Conservation (phyloP, 371 early-diverging fungal species). For the Mucor lusitanicus region DNA sequence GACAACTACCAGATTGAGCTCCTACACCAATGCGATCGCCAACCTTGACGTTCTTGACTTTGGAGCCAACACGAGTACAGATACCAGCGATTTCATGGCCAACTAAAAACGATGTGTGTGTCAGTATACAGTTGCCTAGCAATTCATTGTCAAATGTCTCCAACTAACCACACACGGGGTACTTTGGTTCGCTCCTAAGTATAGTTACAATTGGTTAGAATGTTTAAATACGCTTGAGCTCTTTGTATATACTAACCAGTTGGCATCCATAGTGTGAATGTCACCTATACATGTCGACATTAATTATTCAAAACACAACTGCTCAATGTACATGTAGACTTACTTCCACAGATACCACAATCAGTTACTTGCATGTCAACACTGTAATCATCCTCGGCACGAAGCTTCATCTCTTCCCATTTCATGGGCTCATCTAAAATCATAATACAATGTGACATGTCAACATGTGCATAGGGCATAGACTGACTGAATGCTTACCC, state of each 20-base stretch:
- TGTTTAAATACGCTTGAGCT: too few species aligned
- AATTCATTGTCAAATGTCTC: neutral
- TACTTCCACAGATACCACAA: constrained; percentile 55
- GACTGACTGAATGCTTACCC: constrained; percentile 4
- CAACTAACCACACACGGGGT: constrained; percentile 43
- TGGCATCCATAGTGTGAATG: constrained; percentile 55
- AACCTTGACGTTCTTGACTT: constrained; percentile 54
- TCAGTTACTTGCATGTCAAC: constrained; percentile 55
- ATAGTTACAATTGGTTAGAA: too few species aligned
- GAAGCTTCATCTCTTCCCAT: constrained; percentile 26
- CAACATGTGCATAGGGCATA: neutral
- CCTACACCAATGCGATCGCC: constrained; percentile 79
- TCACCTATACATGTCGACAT: constrained; percentile 14
- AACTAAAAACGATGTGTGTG: neutral
- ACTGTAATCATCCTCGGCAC: constrained; percentile 47
- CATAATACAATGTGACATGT: neutral
- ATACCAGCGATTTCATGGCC: constrained; percentile 65
- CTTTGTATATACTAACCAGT: too few species aligned
- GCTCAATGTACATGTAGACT: neutral
- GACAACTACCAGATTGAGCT: constrained; percentile 57
- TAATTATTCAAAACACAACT: neutral
- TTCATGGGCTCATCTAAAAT: constrained; percentile 3
- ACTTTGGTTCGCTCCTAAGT: constrained; percentile 42
- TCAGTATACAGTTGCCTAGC: neutral
- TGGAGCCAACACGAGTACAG: constrained; percentile 50